phyloP scores from a whole-genome alignment of 73 alveolate genomes.

The Paramecium biaurelia region DNA sequence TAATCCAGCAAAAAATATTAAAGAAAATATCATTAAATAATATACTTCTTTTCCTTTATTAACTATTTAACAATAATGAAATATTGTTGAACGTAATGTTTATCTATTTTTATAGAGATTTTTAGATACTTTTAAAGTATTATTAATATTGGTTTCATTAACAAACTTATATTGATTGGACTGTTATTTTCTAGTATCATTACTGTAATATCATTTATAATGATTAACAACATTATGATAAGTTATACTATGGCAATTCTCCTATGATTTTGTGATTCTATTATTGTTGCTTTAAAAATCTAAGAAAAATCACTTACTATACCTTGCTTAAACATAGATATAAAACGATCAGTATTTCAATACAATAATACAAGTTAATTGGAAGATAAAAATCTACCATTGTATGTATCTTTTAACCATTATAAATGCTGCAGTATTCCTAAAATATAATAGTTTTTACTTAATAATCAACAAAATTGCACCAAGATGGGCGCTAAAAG shows the following conservation, averaged over 20 bases:
- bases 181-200: not conserved
- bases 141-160: not conserved
- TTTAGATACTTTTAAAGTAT: not conserved
- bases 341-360: not conserved
- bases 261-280: not conserved
- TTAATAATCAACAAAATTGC: not conserved
- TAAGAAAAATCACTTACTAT: not conserved
- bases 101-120: not conserved
- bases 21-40: slow-evolving; percentile 21
- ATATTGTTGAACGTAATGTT: not conserved
- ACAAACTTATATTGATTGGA: not conserved
- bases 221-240: not conserved
- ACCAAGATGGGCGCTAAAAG: slow-evolving; percentile 9
- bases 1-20: slow-evolving; percentile 19
- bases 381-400: not conserved
- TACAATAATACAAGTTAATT: not conserved
- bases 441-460: not conserved
- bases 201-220: not conserved
- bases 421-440: not conserved
- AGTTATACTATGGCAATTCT: not conserved
- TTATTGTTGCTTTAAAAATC: not conserved
- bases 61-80: not conserved
- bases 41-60: slow-evolving; percentile 6
- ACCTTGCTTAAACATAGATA: not conserved
- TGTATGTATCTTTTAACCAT: not conserved